Evolutionary conservation across 495 filamentous ascomycete genomes (phyloP), one percentile per base, ranked within the genome.

Genomic region (Penicillium silybi): DNA sequence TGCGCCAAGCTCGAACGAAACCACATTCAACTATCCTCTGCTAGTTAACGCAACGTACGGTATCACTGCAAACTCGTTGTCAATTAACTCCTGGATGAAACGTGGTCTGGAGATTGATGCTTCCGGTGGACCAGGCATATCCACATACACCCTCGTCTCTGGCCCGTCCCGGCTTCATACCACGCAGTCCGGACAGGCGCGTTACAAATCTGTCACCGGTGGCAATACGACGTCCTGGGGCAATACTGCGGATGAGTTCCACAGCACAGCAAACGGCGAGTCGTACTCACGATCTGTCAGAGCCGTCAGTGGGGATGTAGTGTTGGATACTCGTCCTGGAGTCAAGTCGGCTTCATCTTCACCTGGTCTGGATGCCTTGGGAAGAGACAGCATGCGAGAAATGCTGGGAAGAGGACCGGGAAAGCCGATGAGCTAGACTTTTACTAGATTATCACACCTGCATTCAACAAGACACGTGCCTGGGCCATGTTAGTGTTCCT

Each of bases 11-110:
- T 38, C 58, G 11, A 57, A 77, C 45, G 56, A 59, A 6, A 65
- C 75, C 9, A 69, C 59, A 4, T 90, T 87, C 68, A 59, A 58
- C 8, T 91, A 89, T 57, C 88, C 87, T 2, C 55, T 92, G 0
- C 73, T 69, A 44, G 80, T 82, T 16, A 82, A 84, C 47, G 77
- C 77, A 6, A 73, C 79, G 1, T 84, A 80, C 52, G 43, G 74
- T 22, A 58, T 68, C 15, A 44, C 68, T 0, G 41, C 70, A 25
- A 80, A 80, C 2, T 82, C 81, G 45, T 67, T 85, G 41, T 75
- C 77, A 23, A 85, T 92, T 40, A 71, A 72, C 43, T 86, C 80
- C 0, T 67, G 69, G 19, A 65, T 92, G 20, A 61, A 67, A 29
- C 82, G 86, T 42, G 84, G 84, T 7, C 78, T 89, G 10, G 54